Evolutionary conservation across 139 green algal species (phyloP).

Genomic region (Chlorella ohadii): DNA sequence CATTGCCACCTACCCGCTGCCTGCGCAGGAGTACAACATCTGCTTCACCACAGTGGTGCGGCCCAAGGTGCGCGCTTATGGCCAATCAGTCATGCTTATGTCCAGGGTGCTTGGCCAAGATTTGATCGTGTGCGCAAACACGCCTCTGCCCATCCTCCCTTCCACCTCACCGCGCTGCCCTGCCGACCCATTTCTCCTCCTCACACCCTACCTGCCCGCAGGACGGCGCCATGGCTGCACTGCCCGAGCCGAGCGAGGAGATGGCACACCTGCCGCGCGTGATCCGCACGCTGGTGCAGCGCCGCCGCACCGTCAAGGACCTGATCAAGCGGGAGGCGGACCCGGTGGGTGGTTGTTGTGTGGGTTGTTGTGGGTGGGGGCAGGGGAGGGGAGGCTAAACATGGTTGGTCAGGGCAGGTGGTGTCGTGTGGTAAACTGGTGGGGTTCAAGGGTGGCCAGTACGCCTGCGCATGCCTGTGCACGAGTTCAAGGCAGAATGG

Average conservation of each 20-base stretch:
- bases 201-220: background rate
- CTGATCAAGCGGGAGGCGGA: constrained; percentile 85
- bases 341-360: constrained; percentile 32
- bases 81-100: too few species aligned
- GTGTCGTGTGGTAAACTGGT: too few species aligned
- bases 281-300: constrained; percentile 75
- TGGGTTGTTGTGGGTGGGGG: too few species aligned
- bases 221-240: constrained; percentile 41
- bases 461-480: too few species aligned
- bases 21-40: constrained; percentile 96
- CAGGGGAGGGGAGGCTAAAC: background rate
- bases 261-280: constrained; percentile 75
- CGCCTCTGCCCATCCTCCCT: too few species aligned
- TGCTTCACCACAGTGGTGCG: constrained; percentile 98
- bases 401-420: background rate
- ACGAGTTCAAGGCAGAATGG: too few species aligned
- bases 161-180: too few species aligned
- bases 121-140: too few species aligned
- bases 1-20: background rate
- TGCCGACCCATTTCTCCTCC: too few species aligned
- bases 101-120: too few species aligned
- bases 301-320: constrained; percentile 82
- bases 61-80: background rate
- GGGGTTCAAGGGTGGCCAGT: too few species aligned
- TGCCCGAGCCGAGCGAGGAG: constrained; percentile 47